These are phyloP conservation scores for Eucalyptus brandiana DNA, from an alignment of 345 rosid species.

Conservation along the genomic window DNA sequence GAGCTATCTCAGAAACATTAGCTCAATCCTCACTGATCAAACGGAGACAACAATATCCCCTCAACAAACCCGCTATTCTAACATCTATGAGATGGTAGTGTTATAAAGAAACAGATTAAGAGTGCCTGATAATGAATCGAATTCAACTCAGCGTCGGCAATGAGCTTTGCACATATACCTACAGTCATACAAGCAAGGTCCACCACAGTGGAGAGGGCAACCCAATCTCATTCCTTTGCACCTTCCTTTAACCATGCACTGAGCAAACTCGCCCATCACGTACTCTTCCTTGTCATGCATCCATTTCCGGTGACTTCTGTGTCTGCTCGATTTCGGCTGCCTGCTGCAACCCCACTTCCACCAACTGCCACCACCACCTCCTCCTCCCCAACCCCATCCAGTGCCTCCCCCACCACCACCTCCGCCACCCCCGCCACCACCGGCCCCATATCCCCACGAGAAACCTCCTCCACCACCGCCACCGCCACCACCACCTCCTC, in stretches of 20 bases:
- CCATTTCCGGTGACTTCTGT: background rate
- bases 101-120: background rate
- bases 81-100: background rate
- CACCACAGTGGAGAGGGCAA: constrained; percentile 62
- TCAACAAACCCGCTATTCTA: background rate
- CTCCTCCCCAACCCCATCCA: constrained; percentile 27
- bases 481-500: background rate
- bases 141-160: constrained; percentile 13
- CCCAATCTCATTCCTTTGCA: constrained; percentile 42
- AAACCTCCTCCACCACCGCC: constrained; percentile 25
- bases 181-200: constrained; percentile 57
- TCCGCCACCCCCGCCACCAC: background rate
- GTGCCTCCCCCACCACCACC: constrained; percentile 15
- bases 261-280: constrained; percentile 42
- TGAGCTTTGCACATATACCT: constrained; percentile 57
- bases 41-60: background rate
- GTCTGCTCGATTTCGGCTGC: background rate
- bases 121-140: background rate
- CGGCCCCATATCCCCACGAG: constrained; percentile 16
- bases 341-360: constrained; percentile 42
- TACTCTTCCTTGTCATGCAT: constrained; percentile 4
- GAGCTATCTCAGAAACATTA: background rate
- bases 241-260: constrained; percentile 43
- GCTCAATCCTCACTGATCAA: background rate
- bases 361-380: constrained; percentile 48